These are phyloP conservation scores for Cicer judaicum DNA, from an alignment of 306 rosid genomes.

Conservation along the genomic window DNA sequence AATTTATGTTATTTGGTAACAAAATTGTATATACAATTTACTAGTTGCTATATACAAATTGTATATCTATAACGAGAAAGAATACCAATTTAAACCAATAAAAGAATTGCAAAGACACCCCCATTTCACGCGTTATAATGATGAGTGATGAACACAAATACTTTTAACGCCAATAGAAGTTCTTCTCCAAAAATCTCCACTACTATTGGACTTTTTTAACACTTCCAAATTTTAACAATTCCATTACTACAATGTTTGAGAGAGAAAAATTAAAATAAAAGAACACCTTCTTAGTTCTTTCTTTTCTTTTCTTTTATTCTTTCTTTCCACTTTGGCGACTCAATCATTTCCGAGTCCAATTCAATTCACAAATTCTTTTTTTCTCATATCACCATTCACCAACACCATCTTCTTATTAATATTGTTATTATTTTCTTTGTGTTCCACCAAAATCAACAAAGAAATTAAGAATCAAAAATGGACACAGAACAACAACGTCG, in stretches of 20 bases:
- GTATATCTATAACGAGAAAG: too few relatives aligned
- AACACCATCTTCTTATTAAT: neutral
- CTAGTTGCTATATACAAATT: too few relatives aligned
- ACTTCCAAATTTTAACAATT: too few relatives aligned
- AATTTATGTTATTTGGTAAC: too few relatives aligned
- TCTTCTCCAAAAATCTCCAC: too few relatives aligned
- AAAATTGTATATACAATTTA: too few relatives aligned
- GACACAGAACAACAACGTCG: conserved; percentile 68
- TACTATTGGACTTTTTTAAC: too few relatives aligned
- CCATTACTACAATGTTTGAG: neutral
- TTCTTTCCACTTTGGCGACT: conserved; percentile 23
- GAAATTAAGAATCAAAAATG: conserved; percentile 44
- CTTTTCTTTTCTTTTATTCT: neutral
- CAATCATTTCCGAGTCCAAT: neutral
- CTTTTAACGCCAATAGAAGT: too few relatives aligned
- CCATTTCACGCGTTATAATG: too few relatives aligned
- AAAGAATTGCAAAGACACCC: too few relatives aligned
- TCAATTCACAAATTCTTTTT: neutral
- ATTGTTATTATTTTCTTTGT: neutral
- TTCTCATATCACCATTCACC: neutral
- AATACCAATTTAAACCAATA: too few relatives aligned
- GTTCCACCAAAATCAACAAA: neutral
- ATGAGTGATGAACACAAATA: too few relatives aligned
- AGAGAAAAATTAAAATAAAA: neutral
- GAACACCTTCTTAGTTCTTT: conserved; percentile 16